Conservation (phyloP, 2,329 filamentous ascomycete species). For the Colletotrichum camelliae region DNA sequence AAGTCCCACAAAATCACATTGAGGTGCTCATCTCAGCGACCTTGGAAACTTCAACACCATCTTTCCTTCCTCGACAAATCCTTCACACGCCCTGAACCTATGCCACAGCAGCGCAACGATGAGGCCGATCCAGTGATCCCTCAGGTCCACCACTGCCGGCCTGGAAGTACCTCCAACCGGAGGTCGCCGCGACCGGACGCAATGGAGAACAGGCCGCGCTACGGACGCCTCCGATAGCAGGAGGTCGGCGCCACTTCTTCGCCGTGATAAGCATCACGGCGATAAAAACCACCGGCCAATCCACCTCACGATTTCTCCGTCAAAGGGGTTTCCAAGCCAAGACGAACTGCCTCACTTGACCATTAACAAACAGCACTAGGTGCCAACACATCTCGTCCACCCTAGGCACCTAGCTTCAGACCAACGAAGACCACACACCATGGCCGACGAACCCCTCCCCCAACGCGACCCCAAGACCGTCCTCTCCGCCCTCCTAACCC, state of each 20-base stretch:
- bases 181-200: conserved; percentile 24
- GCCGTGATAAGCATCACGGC: conserved; percentile 18
- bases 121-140: neutral
- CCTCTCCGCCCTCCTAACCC: conserved; percentile 44
- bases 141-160: neutral
- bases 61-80: neutral
- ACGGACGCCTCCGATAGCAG: conserved; percentile 23
- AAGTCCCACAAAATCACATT: neutral
- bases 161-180: neutral
- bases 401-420: neutral
- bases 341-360: neutral
- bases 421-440: conserved; percentile 1
- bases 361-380: neutral
- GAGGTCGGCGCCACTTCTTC: conserved; percentile 13
- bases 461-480: conserved; percentile 28
- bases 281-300: conserved; percentile 1
- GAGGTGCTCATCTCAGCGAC: neutral
- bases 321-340: neutral
- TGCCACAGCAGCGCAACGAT: neutral
- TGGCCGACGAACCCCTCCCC: conserved; percentile 18
- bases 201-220: neutral
- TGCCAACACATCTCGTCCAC: neutral
- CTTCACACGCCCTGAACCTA: neutral
- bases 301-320: neutral
- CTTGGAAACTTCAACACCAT: neutral